Evolutionary conservation across 139 green algal species (phyloP).

Genomic region (Ulvella scutata): DNA sequence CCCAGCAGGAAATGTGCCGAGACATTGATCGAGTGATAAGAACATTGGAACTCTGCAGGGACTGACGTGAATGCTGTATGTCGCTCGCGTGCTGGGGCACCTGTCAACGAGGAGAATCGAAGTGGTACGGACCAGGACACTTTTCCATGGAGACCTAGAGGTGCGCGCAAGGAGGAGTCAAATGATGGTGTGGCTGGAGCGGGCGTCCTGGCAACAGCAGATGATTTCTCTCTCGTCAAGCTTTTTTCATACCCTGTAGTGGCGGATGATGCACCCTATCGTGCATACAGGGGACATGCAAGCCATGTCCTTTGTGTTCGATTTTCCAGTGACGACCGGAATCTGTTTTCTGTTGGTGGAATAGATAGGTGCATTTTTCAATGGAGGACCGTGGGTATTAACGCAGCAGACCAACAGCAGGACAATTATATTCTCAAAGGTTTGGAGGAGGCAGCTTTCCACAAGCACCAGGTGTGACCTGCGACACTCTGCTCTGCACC

Average conservation of each 20-base stretch:
- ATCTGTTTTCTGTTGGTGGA: slow-evolving; percentile 23
- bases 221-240: slow-evolving; percentile 32
- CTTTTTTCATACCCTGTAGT: slow-evolving; percentile 43
- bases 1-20: no score
- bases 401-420: slow-evolving; percentile 9
- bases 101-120: slow-evolving; percentile 6
- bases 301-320: slow-evolving; percentile 24
- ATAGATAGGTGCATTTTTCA: slow-evolving; percentile 31
- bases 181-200: slow-evolving; percentile 19
- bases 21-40: no score
- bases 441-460: not conserved
- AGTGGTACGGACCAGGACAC: not conserved
- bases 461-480: not conserved
- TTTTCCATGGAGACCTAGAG: not conserved
- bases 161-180: slow-evolving; percentile 13
- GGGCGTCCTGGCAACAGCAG: slow-evolving; percentile 28
- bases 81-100: not conserved
- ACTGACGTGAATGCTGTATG: slow-evolving; percentile 32
- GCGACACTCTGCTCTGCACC: not conserved
- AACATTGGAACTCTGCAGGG: slow-evolving; percentile 2
- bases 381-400: slow-evolving; percentile 25
- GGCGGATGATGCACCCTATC: slow-evolving; percentile 36
- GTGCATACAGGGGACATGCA: slow-evolving; percentile 28
- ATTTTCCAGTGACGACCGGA: slow-evolving; percentile 13
- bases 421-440: slow-evolving; percentile 10